Conservation (phyloP, 768 basidiomycete genomes). For the Lentinula aciculospora region DNA sequence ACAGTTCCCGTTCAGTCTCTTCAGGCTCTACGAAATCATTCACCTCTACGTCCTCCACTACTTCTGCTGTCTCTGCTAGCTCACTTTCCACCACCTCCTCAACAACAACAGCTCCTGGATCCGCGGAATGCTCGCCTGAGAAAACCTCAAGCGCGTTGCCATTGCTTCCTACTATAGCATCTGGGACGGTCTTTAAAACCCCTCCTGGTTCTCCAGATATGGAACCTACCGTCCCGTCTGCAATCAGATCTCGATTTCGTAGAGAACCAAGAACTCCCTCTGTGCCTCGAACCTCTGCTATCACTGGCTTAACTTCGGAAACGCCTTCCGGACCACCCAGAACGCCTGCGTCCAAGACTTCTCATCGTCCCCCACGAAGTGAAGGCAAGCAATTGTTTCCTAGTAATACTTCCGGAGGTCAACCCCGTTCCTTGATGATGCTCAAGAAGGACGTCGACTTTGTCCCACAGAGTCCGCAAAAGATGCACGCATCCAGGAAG, state of each 20-base stretch:
- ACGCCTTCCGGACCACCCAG: slow-evolving; percentile 8
- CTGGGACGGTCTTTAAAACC: slow-evolving; percentile 17
- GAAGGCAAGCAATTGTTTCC: not conserved
- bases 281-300: not conserved
- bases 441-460: slow-evolving; percentile 69
- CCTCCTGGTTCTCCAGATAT: slow-evolving; percentile 17
- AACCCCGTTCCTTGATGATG: slow-evolving; percentile 55
- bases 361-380: slow-evolving; percentile 2
- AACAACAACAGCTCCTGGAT: slow-evolving; percentile 20
- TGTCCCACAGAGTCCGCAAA: slow-evolving; percentile 67
- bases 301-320: slow-evolving; percentile 12
- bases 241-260: not conserved
- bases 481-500: not conserved
- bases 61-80: slow-evolving; percentile 23
- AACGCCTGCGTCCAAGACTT: slow-evolving; percentile 11
- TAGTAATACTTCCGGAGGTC: slow-evolving; percentile 10
- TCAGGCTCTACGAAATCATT: slow-evolving; percentile 3
- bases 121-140: slow-evolving; percentile 37
- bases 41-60: slow-evolving; percentile 30
- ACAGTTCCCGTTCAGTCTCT: not conserved
- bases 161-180: slow-evolving; percentile 16
- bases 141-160: slow-evolving; percentile 22
- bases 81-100: slow-evolving; percentile 35
- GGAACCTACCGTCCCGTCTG: slow-evolving; percentile 10
- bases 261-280: not conserved